Percentiles rank a stretch among this genome's conserved stretches.
Evolutionary conservation across 1,284 basidiomycete species (phyloP).

Genomic region (Naganishia sp.): DNA sequence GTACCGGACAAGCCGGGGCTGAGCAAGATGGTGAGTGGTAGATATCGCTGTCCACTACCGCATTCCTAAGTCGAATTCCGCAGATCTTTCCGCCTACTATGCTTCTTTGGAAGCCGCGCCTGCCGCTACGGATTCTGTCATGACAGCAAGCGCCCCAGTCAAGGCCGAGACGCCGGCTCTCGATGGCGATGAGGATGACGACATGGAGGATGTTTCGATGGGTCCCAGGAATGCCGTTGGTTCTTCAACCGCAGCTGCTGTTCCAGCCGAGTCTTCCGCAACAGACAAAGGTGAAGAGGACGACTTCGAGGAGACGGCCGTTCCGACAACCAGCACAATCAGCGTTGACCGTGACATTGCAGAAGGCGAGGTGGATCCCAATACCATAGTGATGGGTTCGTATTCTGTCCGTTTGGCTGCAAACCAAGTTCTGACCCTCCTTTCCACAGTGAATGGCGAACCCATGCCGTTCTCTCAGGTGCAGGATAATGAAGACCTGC

Average conservation of each 20-base stretch:
- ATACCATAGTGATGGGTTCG: conserved; percentile 41
- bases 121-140: background rate
- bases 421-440: background rate
- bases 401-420: conserved; percentile 4
- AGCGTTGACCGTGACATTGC: background rate
- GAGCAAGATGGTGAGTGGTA: conserved; percentile 2
- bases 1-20: background rate
- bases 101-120: conserved; percentile 25
- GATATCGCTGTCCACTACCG: no score
- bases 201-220: conserved; percentile 19
- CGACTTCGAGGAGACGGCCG: conserved; percentile 35
- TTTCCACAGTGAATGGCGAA: conserved; percentile 44
- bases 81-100: conserved; percentile 33
- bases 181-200: conserved; percentile 24
- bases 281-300: conserved; percentile 16
- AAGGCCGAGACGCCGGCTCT: conserved; percentile 3
- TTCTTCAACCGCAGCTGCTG: conserved; percentile 34
- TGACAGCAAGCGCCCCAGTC: background rate
- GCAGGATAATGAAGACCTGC: conserved; percentile 47
- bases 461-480: conserved; percentile 47
- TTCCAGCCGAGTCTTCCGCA: conserved; percentile 39
- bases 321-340: background rate
- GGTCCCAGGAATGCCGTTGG: conserved; percentile 21
- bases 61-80: no score
- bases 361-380: conserved; percentile 34